Conservation (phyloP, 345 rosid genomes). For the Pelargonium nanum region DNA sequence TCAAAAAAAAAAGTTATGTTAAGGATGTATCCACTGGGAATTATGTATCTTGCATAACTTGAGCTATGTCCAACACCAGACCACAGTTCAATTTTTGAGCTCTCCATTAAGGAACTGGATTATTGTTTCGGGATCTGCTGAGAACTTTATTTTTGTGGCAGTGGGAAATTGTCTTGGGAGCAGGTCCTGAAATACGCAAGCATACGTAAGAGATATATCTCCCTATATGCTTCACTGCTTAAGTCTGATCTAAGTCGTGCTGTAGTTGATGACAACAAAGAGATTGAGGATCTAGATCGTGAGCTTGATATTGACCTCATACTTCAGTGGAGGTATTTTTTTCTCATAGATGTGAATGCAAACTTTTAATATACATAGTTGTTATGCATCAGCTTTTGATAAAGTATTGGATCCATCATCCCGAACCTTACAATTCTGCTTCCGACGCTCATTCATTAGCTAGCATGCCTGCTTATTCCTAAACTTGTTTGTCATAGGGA, state of each 20-base stretch:
- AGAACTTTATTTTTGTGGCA: conserved; percentile 40
- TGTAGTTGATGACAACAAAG: conserved; percentile 64
- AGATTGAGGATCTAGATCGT: conserved; percentile 74
- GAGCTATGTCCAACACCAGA: not conserved
- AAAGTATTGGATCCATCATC: not conserved
- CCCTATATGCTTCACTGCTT: conserved; percentile 76
- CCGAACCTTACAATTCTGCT: not conserved
- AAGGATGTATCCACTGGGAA: too few relatives aligned
- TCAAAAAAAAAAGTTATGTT: too few relatives aligned
- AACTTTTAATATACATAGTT: not conserved
- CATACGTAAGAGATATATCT: conserved; percentile 78
- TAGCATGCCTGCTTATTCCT: too few relatives aligned
- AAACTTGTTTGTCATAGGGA: too few relatives aligned
- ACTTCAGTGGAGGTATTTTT: conserved; percentile 84
- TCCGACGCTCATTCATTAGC: not conserved
- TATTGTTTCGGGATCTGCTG: conserved; percentile 19
- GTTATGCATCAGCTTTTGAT: not conserved
- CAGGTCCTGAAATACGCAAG: conserved; percentile 63
- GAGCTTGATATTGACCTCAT: conserved; percentile 83
- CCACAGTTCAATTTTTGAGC: not conserved
- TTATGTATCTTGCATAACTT: not conserved
- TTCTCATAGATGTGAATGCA: conserved; percentile 1
- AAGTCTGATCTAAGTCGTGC: conserved; percentile 58
- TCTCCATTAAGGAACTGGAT: conserved; percentile 1
- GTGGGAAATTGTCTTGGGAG: conserved; percentile 94